Conservation (phyloP, 345 rosid species). For the Firmiana major region DNA sequence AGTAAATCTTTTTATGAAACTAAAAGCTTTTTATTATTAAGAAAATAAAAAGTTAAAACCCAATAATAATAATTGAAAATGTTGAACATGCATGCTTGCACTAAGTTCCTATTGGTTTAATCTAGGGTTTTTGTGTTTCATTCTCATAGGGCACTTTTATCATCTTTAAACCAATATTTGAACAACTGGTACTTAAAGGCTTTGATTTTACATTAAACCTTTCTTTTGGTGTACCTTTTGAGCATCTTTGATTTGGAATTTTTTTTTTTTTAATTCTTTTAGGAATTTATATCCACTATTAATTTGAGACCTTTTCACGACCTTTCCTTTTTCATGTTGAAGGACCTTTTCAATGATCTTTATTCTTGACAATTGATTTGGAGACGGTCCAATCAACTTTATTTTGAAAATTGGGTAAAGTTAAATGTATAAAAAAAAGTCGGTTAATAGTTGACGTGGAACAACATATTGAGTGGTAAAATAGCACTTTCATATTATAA, state of each 20-base stretch:
- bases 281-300: background rate
- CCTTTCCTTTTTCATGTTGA: background rate
- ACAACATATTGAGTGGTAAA: background rate
- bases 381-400: background rate
- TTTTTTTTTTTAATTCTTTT: background rate
- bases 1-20: no score
- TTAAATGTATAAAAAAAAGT: background rate
- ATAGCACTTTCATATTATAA: no score
- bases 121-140: no score
- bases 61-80: background rate
- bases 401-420: background rate
- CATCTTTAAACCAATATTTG: background rate
- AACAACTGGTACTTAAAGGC: background rate
- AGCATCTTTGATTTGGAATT: background rate
- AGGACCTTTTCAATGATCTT: background rate
- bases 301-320: background rate
- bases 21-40: no score
- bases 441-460: background rate
- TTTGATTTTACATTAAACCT: background rate
- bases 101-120: no score
- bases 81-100: no score
- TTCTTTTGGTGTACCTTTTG: background rate
- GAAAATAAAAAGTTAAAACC: no score
- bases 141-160: background rate
- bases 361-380: background rate